Conservation (phyloP, 495 filamentous ascomycete genomes). For the Chaetomium fimeti region DNA sequence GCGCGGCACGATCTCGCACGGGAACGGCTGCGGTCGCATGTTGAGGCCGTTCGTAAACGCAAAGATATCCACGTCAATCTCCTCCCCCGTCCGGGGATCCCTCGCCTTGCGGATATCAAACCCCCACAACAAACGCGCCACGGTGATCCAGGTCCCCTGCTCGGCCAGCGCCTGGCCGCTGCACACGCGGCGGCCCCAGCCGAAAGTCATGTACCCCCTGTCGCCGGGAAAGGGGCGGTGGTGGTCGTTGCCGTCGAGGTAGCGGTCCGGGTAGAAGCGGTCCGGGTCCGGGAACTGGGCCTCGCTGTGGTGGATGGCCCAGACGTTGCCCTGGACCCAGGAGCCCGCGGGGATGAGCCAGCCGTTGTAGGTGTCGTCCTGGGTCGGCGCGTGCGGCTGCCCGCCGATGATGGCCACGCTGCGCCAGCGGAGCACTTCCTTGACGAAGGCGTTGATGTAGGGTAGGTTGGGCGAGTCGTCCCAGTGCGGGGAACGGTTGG, state of each 20-base stretch:
- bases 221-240: constrained; percentile 57
- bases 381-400: constrained; percentile 60
- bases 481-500: constrained; percentile 54
- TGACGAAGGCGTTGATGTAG: constrained; percentile 59
- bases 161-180: constrained; percentile 59
- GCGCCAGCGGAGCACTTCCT: constrained; percentile 63
- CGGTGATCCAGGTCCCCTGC: constrained; percentile 55
- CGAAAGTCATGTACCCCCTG: constrained; percentile 63
- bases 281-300: constrained; percentile 63
- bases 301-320: constrained; percentile 65
- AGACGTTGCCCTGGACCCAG: constrained; percentile 61
- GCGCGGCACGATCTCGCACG: constrained; percentile 49
- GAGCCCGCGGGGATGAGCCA: constrained; percentile 54
- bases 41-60: constrained; percentile 55
- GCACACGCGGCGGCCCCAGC: constrained; percentile 61
- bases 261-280: constrained; percentile 53
- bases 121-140: constrained; percentile 56
- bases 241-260: constrained; percentile 47
- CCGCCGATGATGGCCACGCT: constrained; percentile 63
- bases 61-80: constrained; percentile 56
- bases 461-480: constrained; percentile 58
- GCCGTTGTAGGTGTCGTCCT: constrained; percentile 58
- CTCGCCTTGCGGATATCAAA: constrained; percentile 52
- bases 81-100: constrained; percentile 46
- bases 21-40: constrained; percentile 55